Conservation (phyloP, 1,284 basidiomycete genomes). For the Lentinula novae-zelandiae region DNA sequence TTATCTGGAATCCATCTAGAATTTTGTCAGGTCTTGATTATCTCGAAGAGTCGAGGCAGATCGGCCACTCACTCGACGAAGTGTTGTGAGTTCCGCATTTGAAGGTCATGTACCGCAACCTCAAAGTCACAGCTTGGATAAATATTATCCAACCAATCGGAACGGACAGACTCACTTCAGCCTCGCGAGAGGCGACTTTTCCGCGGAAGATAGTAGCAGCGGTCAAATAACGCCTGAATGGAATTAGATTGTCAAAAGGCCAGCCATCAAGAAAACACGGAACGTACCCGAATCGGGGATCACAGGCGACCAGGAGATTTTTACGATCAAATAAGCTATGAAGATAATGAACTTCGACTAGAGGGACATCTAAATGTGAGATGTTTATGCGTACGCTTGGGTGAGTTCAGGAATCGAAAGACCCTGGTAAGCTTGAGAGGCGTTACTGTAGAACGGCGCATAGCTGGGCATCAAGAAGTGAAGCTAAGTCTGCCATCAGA, state of each 20-base stretch:
- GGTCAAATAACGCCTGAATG: slow-evolving; percentile 73
- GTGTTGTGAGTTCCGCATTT: slow-evolving; percentile 66
- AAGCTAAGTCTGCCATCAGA: slow-evolving; percentile 40
- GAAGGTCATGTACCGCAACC: slow-evolving; percentile 51
- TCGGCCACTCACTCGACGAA: slow-evolving; percentile 68
- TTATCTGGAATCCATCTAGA: slow-evolving; percentile 83
- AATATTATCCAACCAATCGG: not conserved
- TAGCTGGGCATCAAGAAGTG: slow-evolving; percentile 92
- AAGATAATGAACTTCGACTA: not conserved
- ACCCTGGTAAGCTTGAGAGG: slow-evolving; percentile 59
- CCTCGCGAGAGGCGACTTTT: slow-evolving; percentile 74
- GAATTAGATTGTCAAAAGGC: not conserved
- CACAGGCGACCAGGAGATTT: slow-evolving; percentile 82
- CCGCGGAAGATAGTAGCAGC: slow-evolving; percentile 88
- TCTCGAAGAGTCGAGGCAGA: not conserved
- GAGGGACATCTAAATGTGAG: not conserved
- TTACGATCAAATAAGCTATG: slow-evolving; percentile 59
- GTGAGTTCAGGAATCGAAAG: slow-evolving; percentile 68
- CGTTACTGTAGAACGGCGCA: slow-evolving; percentile 73
- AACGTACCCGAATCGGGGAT: slow-evolving; percentile 72
- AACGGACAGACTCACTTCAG: slow-evolving; percentile 45
- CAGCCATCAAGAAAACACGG: not conserved
- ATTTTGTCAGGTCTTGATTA: slow-evolving; percentile 5
- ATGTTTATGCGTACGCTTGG: slow-evolving; percentile 43
- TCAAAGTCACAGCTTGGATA: slow-evolving; percentile 17